Evolutionary conservation across 768 basidiomycete species (phyloP), one percentile per base, ranked within the genome.

Genomic region (Hygrophoropsis aurantiaca): DNA sequence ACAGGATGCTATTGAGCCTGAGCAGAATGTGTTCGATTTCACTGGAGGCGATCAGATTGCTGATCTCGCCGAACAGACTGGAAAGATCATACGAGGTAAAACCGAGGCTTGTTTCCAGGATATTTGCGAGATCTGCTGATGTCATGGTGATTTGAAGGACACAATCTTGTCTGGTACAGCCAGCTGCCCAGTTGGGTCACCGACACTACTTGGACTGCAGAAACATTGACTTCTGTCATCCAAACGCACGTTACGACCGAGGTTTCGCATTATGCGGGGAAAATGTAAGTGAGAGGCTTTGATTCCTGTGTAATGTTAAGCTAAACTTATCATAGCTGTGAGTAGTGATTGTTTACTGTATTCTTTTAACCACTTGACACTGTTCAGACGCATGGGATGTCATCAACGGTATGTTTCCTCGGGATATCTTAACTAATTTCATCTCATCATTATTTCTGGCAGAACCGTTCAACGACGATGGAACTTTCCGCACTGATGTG

Each of bases 121-220:
- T 34, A 16, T 10, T 10, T 34, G 16, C 32, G 32, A 10, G 32
- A 34, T 34, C 11, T 10, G 16, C 32, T 34, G 16, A 10, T 34
- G 10, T 34, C 10, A n/a, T n/a, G n/a, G n/a, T n/a, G 27, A 30
- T 13, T 13, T 30, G 27, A 16, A 38, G 72, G 77, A 11, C 71
- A 77, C 50, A 76, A 70, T 49, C 74, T 69, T 24, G 74, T 78
- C 24, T 78, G 77, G 77, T 63, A 80, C 58, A 74, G 67, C 44
- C 79, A 82, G 58, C 69, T 81, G 3, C 74, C 78, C 10, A 63
- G 58, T 59, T 80, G 77, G 77, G 76, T 80, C 4, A 62, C 72
- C 2, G 58, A 66, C 32, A 72, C 71, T 9, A 61, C 59, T 35
- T 78, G 75, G 57, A 68, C 70, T 47, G 71, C 70, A 15, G 65